Percentiles rank a stretch among this genome's conserved stretches.
These are phyloP conservation scores for Colletotrichum paranaense DNA, from an alignment of 2,329 filamentous ascomycete species.

Conservation along the genomic window DNA sequence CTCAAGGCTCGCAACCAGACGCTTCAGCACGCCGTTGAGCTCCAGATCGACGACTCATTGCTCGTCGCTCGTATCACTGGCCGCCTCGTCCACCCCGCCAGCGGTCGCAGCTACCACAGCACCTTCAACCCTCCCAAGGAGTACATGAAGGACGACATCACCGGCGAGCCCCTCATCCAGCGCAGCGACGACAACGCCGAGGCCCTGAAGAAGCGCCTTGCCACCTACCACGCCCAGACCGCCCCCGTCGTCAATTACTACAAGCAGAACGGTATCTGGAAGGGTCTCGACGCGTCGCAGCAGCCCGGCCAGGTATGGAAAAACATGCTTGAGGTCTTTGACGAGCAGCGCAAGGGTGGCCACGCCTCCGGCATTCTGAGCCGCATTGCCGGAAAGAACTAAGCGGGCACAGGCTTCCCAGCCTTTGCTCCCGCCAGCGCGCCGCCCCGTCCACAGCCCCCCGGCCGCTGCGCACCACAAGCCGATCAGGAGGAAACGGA, in stretches of 20 bases:
- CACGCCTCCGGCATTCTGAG: slow-evolving; percentile 54
- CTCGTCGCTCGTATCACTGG: slow-evolving; percentile 97
- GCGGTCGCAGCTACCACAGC: slow-evolving; percentile 96
- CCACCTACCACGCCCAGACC: slow-evolving; percentile 95
- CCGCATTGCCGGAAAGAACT: slow-evolving; percentile 46
- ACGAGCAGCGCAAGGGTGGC: slow-evolving; percentile 45
- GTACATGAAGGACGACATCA: slow-evolving; percentile 94
- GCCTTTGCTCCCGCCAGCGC: background rate
- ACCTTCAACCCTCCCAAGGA: slow-evolving; percentile 98
- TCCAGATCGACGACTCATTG: slow-evolving; percentile 94
- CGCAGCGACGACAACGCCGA: slow-evolving; percentile 97
- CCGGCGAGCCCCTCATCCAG: slow-evolving; percentile 96
- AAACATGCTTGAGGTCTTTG: slow-evolving; percentile 87
- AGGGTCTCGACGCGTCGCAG: slow-evolving; percentile 93
- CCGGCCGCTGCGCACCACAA: background rate
- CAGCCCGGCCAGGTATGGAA: slow-evolving; percentile 97
- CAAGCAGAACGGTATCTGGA: slow-evolving; percentile 97
- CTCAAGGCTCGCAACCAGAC: slow-evolving; percentile 80
- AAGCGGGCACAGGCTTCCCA: slow-evolving; percentile 28
- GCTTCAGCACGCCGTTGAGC: slow-evolving; percentile 94
- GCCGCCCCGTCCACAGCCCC: background rate
- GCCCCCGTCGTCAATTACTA: slow-evolving; percentile 94
- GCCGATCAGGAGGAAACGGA: background rate
- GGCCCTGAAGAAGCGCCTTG: slow-evolving; percentile 92
- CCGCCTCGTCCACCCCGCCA: slow-evolving; percentile 94